Percentiles rank a stretch among this genome's conserved stretches.
These are phyloP conservation scores for Strobilomyces echinocephalus DNA, from an alignment of 768 basidiomycete genomes.

Conservation along the genomic window DNA sequence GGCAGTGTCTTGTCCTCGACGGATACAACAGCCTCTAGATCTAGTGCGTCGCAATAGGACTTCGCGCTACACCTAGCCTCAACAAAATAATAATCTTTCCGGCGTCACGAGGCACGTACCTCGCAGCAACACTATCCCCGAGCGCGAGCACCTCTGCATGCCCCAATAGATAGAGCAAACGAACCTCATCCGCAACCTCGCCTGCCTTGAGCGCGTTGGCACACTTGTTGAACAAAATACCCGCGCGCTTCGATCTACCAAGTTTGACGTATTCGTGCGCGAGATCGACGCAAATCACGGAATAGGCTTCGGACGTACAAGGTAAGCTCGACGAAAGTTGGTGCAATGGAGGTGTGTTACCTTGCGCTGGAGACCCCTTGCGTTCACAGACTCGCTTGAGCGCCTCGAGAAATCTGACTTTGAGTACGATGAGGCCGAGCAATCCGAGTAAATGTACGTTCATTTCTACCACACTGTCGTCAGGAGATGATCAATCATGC, in stretches of 20 bases:
- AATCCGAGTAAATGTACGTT: conserved; percentile 61
- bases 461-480: conserved; percentile 38
- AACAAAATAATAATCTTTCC: not conserved
- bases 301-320: conserved; percentile 45
- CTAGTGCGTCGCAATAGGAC: conserved; percentile 58
- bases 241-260: conserved; percentile 66
- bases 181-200: conserved; percentile 47
- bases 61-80: conserved; percentile 33
- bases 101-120: conserved; percentile 37
- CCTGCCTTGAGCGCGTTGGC: conserved; percentile 42
- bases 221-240: conserved; percentile 56
- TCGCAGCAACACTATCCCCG: conserved; percentile 52
- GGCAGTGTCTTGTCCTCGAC: conserved; percentile 44
- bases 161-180: conserved; percentile 53
- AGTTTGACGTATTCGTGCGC: conserved; percentile 77
- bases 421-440: conserved; percentile 59
- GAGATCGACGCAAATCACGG: conserved; percentile 61
- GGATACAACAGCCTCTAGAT: conserved; percentile 39
- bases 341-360: conserved; percentile 31
- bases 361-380: conserved; percentile 38
- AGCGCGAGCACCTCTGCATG: conserved; percentile 59
- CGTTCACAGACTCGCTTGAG: conserved; percentile 57
- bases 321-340: not conserved
- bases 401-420: conserved; percentile 63
- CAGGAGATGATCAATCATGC: not conserved